Conservation (phyloP, 805 yeast species). For the Spathaspora sp. region DNA sequence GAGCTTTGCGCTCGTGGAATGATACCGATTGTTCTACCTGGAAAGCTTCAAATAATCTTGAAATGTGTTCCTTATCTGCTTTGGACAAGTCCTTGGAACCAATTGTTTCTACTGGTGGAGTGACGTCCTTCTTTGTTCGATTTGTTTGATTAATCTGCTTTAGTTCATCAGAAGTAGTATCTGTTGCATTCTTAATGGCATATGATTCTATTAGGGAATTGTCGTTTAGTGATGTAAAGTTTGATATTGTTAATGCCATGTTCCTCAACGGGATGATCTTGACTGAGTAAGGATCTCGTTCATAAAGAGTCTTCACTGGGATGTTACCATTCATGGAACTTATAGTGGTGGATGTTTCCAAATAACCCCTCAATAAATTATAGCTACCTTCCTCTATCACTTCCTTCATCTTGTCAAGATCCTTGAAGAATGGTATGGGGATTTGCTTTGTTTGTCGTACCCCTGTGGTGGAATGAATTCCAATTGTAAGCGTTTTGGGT, state of each 20-base stretch:
- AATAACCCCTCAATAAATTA: slow-evolving; percentile 39
- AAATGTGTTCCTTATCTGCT: slow-evolving; percentile 23
- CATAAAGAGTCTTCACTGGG: slow-evolving; percentile 13
- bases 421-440: slow-evolving; percentile 31
- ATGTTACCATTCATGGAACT: slow-evolving; percentile 19
- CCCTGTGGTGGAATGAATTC: slow-evolving; percentile 20
- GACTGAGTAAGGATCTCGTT: slow-evolving; percentile 14
- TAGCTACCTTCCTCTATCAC: slow-evolving; percentile 26
- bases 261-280: slow-evolving; percentile 43
- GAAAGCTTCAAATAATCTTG: slow-evolving; percentile 22
- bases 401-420: slow-evolving; percentile 33
- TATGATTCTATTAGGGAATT: slow-evolving; percentile 31
- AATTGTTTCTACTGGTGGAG: not conserved
- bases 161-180: slow-evolving; percentile 4
- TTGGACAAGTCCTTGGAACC: slow-evolving; percentile 5
- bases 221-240: slow-evolving; percentile 45
- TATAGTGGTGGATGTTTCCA: slow-evolving; percentile 20
- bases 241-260: slow-evolving; percentile 50
- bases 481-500: slow-evolving; percentile 54
- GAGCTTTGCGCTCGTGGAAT: not conserved
- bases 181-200: slow-evolving; percentile 6
- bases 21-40: slow-evolving; percentile 1
- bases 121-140: not conserved
- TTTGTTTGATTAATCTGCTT: slow-evolving; percentile 9
- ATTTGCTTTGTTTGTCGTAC: slow-evolving; percentile 39